Evolutionary conservation across 441 rosid species (phyloP).

Genomic region (Melastoma candidum): DNA sequence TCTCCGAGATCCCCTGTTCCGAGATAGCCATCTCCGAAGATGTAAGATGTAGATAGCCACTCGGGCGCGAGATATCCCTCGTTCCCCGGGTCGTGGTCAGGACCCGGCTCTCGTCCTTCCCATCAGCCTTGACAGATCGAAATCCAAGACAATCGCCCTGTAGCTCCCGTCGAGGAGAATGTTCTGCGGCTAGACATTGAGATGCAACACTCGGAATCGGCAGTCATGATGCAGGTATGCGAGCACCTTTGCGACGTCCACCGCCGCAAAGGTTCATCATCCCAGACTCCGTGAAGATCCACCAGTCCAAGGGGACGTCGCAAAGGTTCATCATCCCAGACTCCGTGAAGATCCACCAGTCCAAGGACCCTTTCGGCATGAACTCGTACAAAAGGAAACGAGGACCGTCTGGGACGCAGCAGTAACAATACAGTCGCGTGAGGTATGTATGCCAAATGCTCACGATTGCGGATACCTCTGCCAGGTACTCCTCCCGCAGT

Average conservation of each 20-base stretch:
- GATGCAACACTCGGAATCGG: conserved; percentile 63
- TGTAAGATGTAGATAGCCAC: too few species aligned
- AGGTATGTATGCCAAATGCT: conserved; percentile 73
- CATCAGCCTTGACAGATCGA: conserved; percentile 71
- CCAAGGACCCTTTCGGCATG: conserved; percentile 61
- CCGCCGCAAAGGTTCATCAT: too few species aligned
- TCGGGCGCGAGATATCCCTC: conserved; percentile 79
- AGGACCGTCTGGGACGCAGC: conserved; percentile 29
- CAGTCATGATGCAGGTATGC: conserved; percentile 78
- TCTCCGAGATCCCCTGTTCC: conserved; percentile 59
- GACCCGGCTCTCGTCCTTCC: conserved; percentile 46
- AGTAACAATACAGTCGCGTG: conserved; percentile 54
- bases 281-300: too few species aligned
- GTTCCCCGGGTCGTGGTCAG: conserved; percentile 43
- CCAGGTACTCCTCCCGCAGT: conserved; percentile 49
- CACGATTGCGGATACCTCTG: conserved; percentile 78
- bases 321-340: conserved; percentile 6
- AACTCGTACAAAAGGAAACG: conserved; percentile 57
- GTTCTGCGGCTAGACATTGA: conserved; percentile 77
- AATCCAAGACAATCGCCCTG: conserved; percentile 58
- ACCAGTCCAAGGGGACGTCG: too few species aligned
- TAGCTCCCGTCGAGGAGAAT: conserved; percentile 58
- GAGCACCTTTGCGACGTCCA: conserved; percentile 75
- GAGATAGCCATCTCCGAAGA: too few species aligned
- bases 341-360: conserved; percentile 61